Evolutionary conservation across 106 monocot genomes (phyloP).

Genomic region (Alisma plantagoaquatica): DNA sequence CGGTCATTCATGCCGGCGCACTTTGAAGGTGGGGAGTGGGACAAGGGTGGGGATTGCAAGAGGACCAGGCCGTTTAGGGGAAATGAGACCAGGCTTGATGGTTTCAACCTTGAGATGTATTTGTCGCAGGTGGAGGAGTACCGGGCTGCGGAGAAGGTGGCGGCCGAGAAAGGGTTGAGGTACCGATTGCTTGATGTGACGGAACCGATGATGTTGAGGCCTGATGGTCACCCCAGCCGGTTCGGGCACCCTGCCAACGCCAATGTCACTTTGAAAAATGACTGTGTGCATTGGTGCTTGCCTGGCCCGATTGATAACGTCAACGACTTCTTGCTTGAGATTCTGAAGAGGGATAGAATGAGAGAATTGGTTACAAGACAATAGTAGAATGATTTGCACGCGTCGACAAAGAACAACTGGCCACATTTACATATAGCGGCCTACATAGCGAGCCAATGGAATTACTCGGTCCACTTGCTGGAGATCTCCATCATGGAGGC

Average conservation of each 20-base stretch:
- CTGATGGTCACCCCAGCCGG: conserved; percentile 11
- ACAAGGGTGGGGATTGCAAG: conserved; percentile 9
- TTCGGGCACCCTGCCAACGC: conserved; percentile 4
- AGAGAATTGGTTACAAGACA: too few relatives aligned
- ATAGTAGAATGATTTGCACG: too few relatives aligned
- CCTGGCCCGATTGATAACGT: conserved; percentile 3
- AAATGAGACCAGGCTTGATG: conserved; percentile 6
- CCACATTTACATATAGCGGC: too few relatives aligned
- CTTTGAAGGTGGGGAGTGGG: conserved; percentile 14
- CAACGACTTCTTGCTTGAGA: conserved; percentile 13
- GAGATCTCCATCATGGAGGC: too few relatives aligned
- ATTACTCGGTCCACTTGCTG: too few relatives aligned
- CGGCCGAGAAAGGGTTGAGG: not conserved
- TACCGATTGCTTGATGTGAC: conserved; percentile 7
- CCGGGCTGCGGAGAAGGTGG: conserved; percentile 3
- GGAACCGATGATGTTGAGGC: conserved; percentile 7
- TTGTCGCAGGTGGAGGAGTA: conserved; percentile 16
- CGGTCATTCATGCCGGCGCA: conserved; percentile 9
- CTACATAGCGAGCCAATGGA: too few relatives aligned
- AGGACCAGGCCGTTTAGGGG: conserved; percentile 8
- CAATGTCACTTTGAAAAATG: conserved; percentile 1
- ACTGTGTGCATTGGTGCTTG: conserved; percentile 18
- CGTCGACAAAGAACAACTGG: too few relatives aligned
- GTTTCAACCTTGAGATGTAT: conserved; percentile 5
- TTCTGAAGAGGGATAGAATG: conserved; percentile 27